Evolutionary conservation across 768 basidiomycete genomes (phyloP), one percentile per base, ranked within the genome.

Genomic region (Cystofilobasidium capitatum): DNA sequence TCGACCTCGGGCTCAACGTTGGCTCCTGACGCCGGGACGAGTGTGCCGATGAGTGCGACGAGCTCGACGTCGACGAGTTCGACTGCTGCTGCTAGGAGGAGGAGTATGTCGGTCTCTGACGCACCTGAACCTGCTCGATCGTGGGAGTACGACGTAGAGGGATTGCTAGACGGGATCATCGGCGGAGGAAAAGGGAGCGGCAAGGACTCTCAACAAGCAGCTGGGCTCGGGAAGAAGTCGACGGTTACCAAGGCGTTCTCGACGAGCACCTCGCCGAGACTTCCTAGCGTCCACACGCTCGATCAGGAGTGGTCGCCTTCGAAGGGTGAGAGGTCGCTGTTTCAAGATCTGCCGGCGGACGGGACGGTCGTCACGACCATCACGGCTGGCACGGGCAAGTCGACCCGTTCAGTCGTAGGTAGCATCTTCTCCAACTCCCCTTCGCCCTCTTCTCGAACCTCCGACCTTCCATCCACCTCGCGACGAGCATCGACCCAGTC

Each of bases 121-220:
- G 51, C 24, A 24, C 24, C 31, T 31, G 51, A 20, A 6, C 12
- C 29, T 1, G 3, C 29, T 5, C 51, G 51, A 12, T 55, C 51
- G 14, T 68, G 66, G 66, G 66, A 68, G 31, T 24, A 45, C 49
- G 66, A 68, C 17, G 54, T 68, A 51, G 66, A 68, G 40, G 66
- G 60, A 20, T 35, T 62, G 31, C 44, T 68, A 13, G 66, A 68
- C 35, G 66, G 66, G 8, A 68, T 68, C 49, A 36, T 55, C 31
- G 51, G 29, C 29, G n/a, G 31, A 26, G 16, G n/a, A n/a, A n/a
- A n/a, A n/a, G n/a, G n/a, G n/a, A n/a, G n/a, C n/a, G n/a, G n/a
- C n/a, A n/a, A n/a, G 40, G 10, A 42, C 10, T 10, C 40, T 42
- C 40, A 20, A 20, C 20, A 10, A 26, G 26, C 9, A 14, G 9